Evolutionary conservation across 768 basidiomycete genomes (phyloP), one percentile per base, ranked within the genome.

Genomic region (Lactarius akahatsu): DNA sequence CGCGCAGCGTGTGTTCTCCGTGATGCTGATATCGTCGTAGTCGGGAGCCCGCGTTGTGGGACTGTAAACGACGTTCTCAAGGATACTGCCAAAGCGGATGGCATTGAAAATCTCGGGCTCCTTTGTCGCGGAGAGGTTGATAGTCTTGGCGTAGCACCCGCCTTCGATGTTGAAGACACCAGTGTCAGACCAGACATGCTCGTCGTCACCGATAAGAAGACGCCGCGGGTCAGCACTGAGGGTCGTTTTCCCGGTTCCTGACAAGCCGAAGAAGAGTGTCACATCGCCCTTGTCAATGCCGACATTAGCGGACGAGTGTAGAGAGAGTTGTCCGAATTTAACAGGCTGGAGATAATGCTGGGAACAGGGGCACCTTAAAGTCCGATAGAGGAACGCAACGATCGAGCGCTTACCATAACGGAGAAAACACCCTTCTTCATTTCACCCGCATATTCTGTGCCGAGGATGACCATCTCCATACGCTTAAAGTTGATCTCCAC

Each of bases 381-480:
- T 43, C 57, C 38, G 52, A 38, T 38, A 26, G 50, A 58, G 50
- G 58, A 59, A 23, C 32, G 36, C 57, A 57, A 63, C 43, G 52
- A 50, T 50, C 41, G 45, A 56, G 10, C 11, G 68, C 80, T 26
- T 69, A 88, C 88, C 96, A 99, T 99, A 72, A 99, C 95, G 54
- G 91, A 94, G 83, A 99, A 99, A 77, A 99, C 93, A 75, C 97
- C 97, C 87, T 99, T 99, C 83, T 99, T 99, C 97, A 99, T 99
- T 82, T 99, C 95, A 59, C 95, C 95, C 36, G 95, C 95, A 74
- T 98, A 98, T 76, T 98, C 95, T 32, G 94, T 96, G 63, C 92
- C 96, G 72, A 99, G 92, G 74, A 99, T 98, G 74, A 99, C 96
- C 97, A 99, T 99, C 79, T 99, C 97, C 94, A 95, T 97, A 47